Evolutionary conservation across 306 rosid genomes (phyloP).

Genomic region (Rubus parviflorus): DNA sequence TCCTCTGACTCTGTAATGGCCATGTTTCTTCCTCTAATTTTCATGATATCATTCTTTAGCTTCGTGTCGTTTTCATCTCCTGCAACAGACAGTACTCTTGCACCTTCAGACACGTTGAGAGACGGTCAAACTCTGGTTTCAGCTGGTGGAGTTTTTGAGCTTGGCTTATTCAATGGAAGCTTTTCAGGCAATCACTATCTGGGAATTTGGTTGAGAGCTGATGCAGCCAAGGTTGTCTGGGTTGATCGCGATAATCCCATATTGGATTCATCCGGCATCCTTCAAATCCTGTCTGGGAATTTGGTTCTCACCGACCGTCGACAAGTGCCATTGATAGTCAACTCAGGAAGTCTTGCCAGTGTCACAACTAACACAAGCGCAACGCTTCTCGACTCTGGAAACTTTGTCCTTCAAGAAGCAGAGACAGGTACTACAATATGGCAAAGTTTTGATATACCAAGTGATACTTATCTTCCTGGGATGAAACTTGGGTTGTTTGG

Average conservation of each 20-base stretch:
- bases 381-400: conserved; percentile 1
- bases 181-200: conserved; percentile 12
- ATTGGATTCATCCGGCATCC: neutral
- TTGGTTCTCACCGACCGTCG: neutral
- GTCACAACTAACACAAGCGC: neutral
- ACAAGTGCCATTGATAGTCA: neutral
- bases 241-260: conserved; percentile 3
- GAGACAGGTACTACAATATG: conserved; percentile 1
- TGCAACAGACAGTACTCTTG: conserved; percentile 4
- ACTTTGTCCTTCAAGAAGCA: neutral
- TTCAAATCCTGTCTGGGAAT: conserved; percentile 4
- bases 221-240: conserved; percentile 7
- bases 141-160: conserved; percentile 16
- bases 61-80: neutral
- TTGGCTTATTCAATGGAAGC: conserved; percentile 10
- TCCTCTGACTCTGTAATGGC: too few species aligned
- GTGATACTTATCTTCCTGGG: conserved; percentile 13
- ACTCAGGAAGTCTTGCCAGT: too few species aligned
- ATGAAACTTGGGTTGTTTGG: conserved; percentile 7
- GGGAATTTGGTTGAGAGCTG: conserved; percentile 20
- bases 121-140: conserved; percentile 14
- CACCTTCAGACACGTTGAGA: neutral
- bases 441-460: conserved; percentile 10
- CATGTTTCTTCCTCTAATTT: neutral
- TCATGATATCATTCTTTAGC: neutral